Evolutionary conservation across 2,329 filamentous ascomycete genomes (phyloP).

Genomic region (Tolypocladium paradoxum): DNA sequence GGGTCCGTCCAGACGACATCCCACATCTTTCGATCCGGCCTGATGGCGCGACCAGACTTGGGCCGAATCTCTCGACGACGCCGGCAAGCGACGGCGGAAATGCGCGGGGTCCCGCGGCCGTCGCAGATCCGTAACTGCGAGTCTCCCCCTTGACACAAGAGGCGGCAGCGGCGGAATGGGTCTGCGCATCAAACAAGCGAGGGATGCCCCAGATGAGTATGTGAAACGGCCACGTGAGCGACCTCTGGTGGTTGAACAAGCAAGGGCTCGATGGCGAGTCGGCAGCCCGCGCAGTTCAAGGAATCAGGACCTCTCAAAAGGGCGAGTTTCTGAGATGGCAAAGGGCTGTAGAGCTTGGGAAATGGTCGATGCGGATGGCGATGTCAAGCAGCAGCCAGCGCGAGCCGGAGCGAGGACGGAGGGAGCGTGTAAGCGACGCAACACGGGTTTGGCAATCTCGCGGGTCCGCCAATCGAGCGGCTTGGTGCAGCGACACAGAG

Average conservation of each 20-base stretch:
- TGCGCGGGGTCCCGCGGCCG: neutral
- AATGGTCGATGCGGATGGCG: neutral
- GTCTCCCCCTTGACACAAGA: neutral
- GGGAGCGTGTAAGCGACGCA: neutral
- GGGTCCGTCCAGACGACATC: constrained; percentile 50
- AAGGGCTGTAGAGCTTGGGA: neutral
- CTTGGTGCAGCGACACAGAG: neutral
- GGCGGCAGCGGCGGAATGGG: neutral
- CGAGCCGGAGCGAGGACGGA: neutral
- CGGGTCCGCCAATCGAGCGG: neutral
- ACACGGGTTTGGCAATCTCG: neutral
- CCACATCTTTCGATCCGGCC: constrained; percentile 31
- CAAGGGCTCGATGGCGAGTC: neutral
- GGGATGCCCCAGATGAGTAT: neutral
- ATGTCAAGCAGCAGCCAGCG: neutral
- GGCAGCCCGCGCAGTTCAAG: too few relatives aligned
- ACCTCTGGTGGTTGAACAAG: neutral
- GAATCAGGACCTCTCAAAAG: neutral
- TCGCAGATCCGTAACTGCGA: neutral
- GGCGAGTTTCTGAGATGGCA: neutral
- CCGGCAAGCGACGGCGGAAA: neutral
- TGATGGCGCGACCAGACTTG: neutral
- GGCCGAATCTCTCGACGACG: neutral
- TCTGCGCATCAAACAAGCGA: neutral
- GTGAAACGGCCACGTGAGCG: neutral